Conservation (phyloP, 768 basidiomycete species). For the Pleurotus cornucopiae region DNA sequence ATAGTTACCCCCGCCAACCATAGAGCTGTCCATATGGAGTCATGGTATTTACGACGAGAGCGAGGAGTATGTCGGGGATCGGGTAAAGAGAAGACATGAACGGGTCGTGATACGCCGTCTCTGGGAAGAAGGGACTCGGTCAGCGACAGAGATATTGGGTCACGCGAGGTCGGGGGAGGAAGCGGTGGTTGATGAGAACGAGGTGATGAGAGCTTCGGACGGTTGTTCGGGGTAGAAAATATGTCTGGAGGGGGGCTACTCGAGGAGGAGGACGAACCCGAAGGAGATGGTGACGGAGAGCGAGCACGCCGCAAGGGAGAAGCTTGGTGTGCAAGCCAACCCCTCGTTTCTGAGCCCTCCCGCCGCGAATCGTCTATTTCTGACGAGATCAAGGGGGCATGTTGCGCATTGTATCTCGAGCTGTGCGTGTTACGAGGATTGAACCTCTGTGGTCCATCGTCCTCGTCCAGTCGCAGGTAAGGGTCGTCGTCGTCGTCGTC, state of each 20-base stretch:
- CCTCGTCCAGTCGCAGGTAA: constrained; percentile 74
- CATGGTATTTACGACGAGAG: constrained; percentile 68
- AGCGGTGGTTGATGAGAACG: constrained; percentile 35
- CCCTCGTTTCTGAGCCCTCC: constrained; percentile 35
- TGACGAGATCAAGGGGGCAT: constrained; percentile 32
- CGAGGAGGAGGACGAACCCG: constrained; percentile 36
- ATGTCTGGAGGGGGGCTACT: constrained; percentile 42
- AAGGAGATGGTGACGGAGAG: constrained; percentile 21
- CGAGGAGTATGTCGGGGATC: constrained; percentile 68
- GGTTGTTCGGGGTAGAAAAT: constrained; percentile 21
- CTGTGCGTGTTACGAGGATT: constrained; percentile 17
- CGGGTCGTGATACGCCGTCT: constrained; percentile 58
- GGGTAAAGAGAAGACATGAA: constrained; percentile 73
- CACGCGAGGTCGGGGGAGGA: constrained; percentile 29
- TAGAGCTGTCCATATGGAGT: constrained; percentile 64
- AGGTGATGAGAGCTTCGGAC: constrained; percentile 17
- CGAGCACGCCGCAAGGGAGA: constrained; percentile 50
- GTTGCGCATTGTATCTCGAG: constrained; percentile 25
- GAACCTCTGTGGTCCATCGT: constrained; percentile 31
- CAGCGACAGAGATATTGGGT: constrained; percentile 59
- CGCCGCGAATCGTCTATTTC: constrained; percentile 29
- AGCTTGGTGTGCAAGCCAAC: constrained; percentile 77
- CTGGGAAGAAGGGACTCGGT: constrained; percentile 77
- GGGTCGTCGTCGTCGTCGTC: constrained; percentile 67
- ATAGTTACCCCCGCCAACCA: constrained; percentile 58